A percentile compares a stretch with the other conserved stretches of the same genome.
Evolutionary conservation across 352 stramenopile genomes (phyloP).

Genomic region (Globisporangium mamillatum): DNA sequence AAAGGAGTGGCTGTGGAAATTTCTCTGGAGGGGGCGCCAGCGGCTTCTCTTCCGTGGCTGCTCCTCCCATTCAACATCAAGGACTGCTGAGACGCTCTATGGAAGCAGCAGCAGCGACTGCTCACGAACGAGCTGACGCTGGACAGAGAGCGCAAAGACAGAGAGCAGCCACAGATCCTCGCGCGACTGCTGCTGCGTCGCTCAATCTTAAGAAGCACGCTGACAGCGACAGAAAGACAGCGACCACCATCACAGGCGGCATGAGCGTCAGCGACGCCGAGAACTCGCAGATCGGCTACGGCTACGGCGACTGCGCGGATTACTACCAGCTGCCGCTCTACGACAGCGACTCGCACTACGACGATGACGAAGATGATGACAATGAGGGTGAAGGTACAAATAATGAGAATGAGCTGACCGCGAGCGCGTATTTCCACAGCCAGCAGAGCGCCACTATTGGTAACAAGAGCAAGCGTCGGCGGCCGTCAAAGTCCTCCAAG

Average conservation of each 20-base stretch:
- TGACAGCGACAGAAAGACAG: background rate
- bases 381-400: background rate
- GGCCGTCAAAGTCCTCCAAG: background rate
- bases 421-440: background rate
- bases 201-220: background rate
- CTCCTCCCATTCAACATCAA: background rate
- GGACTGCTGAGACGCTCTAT: background rate
- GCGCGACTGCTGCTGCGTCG: no score
- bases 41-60: background rate
- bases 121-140: background rate
- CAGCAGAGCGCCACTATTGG: background rate
- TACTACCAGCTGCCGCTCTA: conserved; percentile 6
- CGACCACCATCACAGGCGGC: background rate
- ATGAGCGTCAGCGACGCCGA: background rate
- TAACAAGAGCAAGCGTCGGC: conserved; percentile 3
- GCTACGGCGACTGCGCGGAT: background rate
- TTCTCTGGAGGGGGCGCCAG: background rate
- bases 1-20: background rate
- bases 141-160: no score
- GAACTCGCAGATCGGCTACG: background rate
- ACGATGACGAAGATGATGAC: background rate
- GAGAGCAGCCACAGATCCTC: background rate
- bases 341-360: background rate
- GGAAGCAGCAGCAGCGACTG: background rate
- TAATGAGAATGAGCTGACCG: background rate